phyloP scores from a whole-genome alignment of 805 yeast genomes.

The Candida yuanshanica region DNA sequence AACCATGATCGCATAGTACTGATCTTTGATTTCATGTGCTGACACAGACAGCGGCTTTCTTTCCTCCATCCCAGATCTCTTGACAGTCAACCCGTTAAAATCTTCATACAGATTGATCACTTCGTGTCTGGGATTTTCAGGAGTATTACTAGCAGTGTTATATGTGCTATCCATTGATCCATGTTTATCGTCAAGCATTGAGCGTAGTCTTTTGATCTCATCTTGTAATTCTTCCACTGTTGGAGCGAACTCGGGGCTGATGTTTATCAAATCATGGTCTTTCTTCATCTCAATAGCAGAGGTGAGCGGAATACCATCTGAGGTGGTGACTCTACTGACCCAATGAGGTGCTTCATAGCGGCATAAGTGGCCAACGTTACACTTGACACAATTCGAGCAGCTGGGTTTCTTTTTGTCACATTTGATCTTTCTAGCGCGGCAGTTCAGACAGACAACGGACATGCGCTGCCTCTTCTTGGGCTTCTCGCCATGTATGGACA shows the following conservation, averaged over 20 bases:
- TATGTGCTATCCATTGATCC: neutral
- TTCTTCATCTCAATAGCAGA: constrained; percentile 1
- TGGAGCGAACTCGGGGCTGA: neutral
- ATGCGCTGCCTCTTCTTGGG: constrained; percentile 30
- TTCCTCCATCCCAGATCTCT: constrained; percentile 24
- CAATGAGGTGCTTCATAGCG: constrained; percentile 24
- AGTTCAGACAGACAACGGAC: constrained; percentile 32
- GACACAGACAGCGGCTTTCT: constrained; percentile 19
- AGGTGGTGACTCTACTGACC: constrained; percentile 15
- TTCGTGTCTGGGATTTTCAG: constrained; percentile 12
- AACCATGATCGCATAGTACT: constrained; percentile 15
- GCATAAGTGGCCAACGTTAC: constrained; percentile 24
- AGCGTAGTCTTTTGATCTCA: constrained; percentile 2
- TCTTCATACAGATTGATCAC: constrained; percentile 16
- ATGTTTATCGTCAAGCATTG: neutral
- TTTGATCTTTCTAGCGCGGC: constrained; percentile 33
- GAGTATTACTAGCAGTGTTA: neutral
- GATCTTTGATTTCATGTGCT: constrained; percentile 19
- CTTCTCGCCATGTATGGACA: neutral
- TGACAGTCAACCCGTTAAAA: constrained; percentile 15
- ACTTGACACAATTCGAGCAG: constrained; percentile 28
- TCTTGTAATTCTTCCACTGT: constrained; percentile 1
- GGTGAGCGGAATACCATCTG: constrained; percentile 10
- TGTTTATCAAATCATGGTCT: neutral
- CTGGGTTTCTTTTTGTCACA: constrained; percentile 38